Evolutionary conservation across 2,329 filamentous ascomycete genomes (phyloP).

Genomic region (Stylonectria norvegica): DNA sequence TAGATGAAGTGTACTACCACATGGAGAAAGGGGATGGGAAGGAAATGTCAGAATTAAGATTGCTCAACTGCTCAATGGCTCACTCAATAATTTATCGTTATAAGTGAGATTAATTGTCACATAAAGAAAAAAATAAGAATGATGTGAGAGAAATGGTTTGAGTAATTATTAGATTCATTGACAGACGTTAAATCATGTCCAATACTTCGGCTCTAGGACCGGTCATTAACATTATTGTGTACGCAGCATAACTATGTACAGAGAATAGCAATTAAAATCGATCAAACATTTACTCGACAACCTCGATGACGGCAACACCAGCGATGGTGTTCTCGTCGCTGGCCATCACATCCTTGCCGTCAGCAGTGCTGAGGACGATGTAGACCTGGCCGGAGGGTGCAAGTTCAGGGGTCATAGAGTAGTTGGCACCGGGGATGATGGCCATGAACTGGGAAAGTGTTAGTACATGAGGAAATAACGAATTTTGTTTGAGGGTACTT

Average conservation of each 20-base stretch:
- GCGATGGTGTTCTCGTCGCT: slow-evolving; percentile 33
- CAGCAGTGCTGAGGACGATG: slow-evolving; percentile 33
- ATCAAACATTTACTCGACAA: slow-evolving; percentile 2
- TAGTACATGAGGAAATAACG: not conserved
- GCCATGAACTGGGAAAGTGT: slow-evolving; percentile 13
- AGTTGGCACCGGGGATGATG: slow-evolving; percentile 11
- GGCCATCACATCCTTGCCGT: slow-evolving; percentile 25
- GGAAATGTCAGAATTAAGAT: too few relatives aligned
- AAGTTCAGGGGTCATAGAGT: slow-evolving; percentile 4
- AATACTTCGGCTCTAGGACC: not conserved
- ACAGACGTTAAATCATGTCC: too few relatives aligned
- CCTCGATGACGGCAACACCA: slow-evolving; percentile 34
- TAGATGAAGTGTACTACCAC: too few relatives aligned
- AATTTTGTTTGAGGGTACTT: slow-evolving; percentile 11
- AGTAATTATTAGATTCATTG: too few relatives aligned
- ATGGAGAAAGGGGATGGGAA: too few relatives aligned
- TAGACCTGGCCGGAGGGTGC: slow-evolving; percentile 32
- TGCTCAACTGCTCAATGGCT: too few relatives aligned
- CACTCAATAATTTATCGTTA: too few relatives aligned
- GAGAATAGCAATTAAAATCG: not conserved
- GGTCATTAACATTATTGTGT: not conserved
- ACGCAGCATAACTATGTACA: slow-evolving; percentile 2
- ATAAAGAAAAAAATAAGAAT: too few relatives aligned
- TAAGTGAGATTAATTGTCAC: too few relatives aligned
- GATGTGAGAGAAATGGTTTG: too few relatives aligned